phyloP scores from a whole-genome alignment of 2,329 filamentous ascomycete species.

The Lecanoromycetidae sp. region DNA sequence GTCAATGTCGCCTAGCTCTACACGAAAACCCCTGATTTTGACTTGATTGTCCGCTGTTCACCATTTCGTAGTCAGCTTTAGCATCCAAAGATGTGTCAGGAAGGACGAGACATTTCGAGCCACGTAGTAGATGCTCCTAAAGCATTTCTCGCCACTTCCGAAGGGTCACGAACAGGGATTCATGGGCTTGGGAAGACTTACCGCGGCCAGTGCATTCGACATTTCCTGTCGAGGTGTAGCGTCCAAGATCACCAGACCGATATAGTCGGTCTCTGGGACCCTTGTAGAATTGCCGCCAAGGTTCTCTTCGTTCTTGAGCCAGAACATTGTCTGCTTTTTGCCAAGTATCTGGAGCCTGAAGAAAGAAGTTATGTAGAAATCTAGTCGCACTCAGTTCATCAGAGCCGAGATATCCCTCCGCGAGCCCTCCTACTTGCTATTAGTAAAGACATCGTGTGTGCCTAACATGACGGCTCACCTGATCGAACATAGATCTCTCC shows the following conservation, averaged over 20 bases:
- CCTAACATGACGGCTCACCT: not conserved
- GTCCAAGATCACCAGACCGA: slow-evolving; percentile 73
- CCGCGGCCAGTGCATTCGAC: slow-evolving; percentile 40
- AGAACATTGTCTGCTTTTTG: slow-evolving; percentile 45
- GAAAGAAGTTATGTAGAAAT: slow-evolving; percentile 78
- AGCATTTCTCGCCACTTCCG: too few species aligned
- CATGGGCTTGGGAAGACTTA: too few species aligned
- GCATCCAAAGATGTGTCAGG: too few species aligned
- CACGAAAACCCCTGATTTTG: slow-evolving; percentile 91
- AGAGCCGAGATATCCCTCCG: slow-evolving; percentile 63
- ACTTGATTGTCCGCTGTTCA: slow-evolving; percentile 81
- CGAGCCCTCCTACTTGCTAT: slow-evolving; percentile 45
- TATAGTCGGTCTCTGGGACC: slow-evolving; percentile 81
- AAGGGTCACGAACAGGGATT: too few species aligned
- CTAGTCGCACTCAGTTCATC: slow-evolving; percentile 57
- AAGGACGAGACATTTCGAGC: too few species aligned
- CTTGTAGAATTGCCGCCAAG: slow-evolving; percentile 67
- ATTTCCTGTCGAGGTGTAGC: slow-evolving; percentile 57
- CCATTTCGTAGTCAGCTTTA: too few species aligned
- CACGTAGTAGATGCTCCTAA: too few species aligned
- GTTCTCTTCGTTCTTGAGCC: slow-evolving; percentile 39
- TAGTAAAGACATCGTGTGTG: not conserved
- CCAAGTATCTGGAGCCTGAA: slow-evolving; percentile 52
- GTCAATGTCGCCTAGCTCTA: slow-evolving; percentile 91
- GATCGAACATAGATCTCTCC: slow-evolving; percentile 58